Percentiles rank a stretch among this genome's conserved stretches.
Conservation (phyloP, 345 rosid species). For the Eucalyptus cloeziana region DNA sequence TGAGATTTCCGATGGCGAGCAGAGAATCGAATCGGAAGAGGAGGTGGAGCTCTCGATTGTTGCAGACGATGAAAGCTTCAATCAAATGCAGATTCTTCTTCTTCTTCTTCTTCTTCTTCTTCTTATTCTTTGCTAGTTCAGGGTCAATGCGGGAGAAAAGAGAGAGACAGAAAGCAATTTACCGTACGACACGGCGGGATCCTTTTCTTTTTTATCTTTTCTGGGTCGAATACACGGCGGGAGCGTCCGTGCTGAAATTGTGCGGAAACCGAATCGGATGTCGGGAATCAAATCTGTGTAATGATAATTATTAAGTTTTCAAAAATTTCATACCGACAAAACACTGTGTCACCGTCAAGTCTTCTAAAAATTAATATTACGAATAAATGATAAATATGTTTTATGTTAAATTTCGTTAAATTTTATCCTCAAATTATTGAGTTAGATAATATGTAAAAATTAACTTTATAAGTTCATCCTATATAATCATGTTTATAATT, state of each 20-base stretch:
- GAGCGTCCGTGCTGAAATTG: neutral
- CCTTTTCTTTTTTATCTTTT: too few relatives aligned
- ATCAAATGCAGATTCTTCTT: neutral
- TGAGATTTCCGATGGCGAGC: neutral
- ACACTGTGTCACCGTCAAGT: neutral
- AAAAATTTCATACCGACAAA: neutral
- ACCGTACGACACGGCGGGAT: neutral
- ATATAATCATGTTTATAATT: too few relatives aligned
- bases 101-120: neutral
- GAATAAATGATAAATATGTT: too few relatives aligned
- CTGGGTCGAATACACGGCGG: too few relatives aligned
- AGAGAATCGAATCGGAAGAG: neutral
- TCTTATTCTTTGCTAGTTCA: neutral
- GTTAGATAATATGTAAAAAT: too few relatives aligned
- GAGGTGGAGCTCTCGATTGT: neutral
- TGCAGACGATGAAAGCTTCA: neutral
- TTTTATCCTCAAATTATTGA: neutral
- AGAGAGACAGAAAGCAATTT: neutral
- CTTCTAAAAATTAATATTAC: too few relatives aligned
- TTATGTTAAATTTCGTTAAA: neutral
- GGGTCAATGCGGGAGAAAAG: neutral
- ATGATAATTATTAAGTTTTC: neutral
- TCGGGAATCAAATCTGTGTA: neutral
- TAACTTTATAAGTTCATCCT: too few relatives aligned
- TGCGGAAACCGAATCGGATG: neutral